Evolutionary conservation across 352 stramenopile genomes (phyloP), one percentile per base, ranked within the genome.

Genomic region (Globisporangium orthogonon): DNA sequence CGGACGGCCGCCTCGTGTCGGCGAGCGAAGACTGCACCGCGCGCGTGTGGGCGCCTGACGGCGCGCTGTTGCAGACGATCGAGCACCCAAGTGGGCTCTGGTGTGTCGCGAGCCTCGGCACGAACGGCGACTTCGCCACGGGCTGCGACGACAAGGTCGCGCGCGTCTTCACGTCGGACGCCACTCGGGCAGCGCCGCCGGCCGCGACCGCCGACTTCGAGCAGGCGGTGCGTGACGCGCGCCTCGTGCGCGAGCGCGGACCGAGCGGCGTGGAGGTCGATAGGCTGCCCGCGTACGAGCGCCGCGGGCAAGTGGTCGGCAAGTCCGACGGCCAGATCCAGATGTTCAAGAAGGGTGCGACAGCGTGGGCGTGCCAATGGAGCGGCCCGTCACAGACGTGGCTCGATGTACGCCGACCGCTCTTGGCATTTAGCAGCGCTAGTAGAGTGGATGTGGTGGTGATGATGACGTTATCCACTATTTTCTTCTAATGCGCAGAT

Each of bases 311-410:
- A 15, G 68, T 86, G 18, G 61, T 71, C 33, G 86, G 96, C 35
- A 89, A 73, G 28, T 97, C 87, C 3, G 94, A 98, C 63, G 92
- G 94, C 18, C 87, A 98, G 65, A 96, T 98, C 43, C 91, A 98
- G 69, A 91, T 98, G 66, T 99, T 99, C 70, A 89, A 96, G 51
- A 96, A 92, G n/a, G 80, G 83, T 57, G 80, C 74, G 41, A 91
- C 92, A 68, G 95, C 95, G 3, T 98, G 96, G 73, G 96, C 96
- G 15, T 97, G 95, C 17, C 94, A 98, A 67, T 99, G 95, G 96
- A 97, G 79, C 37, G 76, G 65, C 1, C 76, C 79, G 5, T 97
- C 87, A 5, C 69, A 73, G 52, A 98, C 91, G 1, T 99, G 96
- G 96, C 87, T 98, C 59, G 95, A 98, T 75, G 90, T 98, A 58